Conservation (phyloP, 2,329 filamentous ascomycete species). For the Coniochaeta sp. region DNA sequence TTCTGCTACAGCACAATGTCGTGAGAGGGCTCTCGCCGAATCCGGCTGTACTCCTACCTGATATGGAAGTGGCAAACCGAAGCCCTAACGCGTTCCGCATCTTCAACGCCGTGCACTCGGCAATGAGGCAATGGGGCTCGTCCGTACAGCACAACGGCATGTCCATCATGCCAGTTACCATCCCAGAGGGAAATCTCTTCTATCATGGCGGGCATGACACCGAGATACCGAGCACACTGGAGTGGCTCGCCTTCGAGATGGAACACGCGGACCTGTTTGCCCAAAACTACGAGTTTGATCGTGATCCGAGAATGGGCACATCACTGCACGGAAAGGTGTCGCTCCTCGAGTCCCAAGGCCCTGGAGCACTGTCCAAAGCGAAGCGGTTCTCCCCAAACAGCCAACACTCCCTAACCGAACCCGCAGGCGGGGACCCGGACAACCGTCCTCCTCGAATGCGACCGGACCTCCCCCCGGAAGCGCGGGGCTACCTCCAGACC, state of each 20-base stretch:
- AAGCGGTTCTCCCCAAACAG: neutral
- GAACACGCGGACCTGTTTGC: constrained; percentile 67
- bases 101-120: constrained; percentile 49
- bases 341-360: neutral
- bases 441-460: neutral
- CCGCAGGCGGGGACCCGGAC: constrained; percentile 2
- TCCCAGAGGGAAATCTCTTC: constrained; percentile 57
- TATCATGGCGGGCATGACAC: constrained; percentile 54
- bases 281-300: constrained; percentile 9
- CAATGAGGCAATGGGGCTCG: constrained; percentile 68
- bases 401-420: neutral
- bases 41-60: neutral
- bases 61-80: neutral
- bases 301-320: neutral
- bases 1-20: neutral
- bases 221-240: constrained; percentile 42
- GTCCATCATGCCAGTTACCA: constrained; percentile 58
- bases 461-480: neutral
- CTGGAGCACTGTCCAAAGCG: neutral
- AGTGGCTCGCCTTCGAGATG: constrained; percentile 73
- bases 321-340: neutral
- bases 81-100: neutral
- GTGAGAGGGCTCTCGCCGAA: neutral
- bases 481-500: constrained; percentile 56
- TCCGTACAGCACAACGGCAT: constrained; percentile 70